These are phyloP conservation scores for Calendula officinalis DNA, from an alignment of 129 eudicot species.

Conservation along the genomic window DNA sequence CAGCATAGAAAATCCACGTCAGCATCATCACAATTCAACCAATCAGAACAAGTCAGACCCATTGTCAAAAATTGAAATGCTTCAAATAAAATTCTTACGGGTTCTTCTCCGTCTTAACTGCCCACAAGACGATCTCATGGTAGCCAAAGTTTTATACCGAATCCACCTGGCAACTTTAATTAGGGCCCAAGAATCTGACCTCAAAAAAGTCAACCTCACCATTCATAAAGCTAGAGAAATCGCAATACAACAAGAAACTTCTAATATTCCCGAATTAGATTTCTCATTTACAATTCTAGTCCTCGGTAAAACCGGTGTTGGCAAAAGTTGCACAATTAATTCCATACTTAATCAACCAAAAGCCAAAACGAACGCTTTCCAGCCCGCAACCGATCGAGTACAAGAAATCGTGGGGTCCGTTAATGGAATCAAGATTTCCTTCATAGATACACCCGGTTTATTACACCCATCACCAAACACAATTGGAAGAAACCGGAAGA, in stretches of 20 bases:
- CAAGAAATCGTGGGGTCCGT: slow-evolving; percentile 64
- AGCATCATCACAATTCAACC: slow-evolving; percentile 16
- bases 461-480: slow-evolving; percentile 58
- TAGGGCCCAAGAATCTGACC: slow-evolving; percentile 81
- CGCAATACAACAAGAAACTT: slow-evolving; percentile 68
- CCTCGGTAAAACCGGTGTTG: slow-evolving; percentile 87
- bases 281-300: slow-evolving; percentile 72
- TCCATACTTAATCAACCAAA: slow-evolving; percentile 74
- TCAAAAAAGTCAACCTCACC: slow-evolving; percentile 61
- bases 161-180: slow-evolving; percentile 85
- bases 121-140: slow-evolving; percentile 62
- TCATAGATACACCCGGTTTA: slow-evolving; percentile 93
- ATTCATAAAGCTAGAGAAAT: slow-evolving; percentile 60
- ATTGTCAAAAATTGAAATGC: slow-evolving; percentile 61
- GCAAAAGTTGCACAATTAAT: slow-evolving; percentile 95
- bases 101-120: slow-evolving; percentile 62
- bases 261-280: slow-evolving; percentile 57
- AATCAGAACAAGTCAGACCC: slow-evolving; percentile 57
- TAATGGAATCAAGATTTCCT: slow-evolving; percentile 65
- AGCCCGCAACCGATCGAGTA: slow-evolving; percentile 64
- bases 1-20: slow-evolving; percentile 40
- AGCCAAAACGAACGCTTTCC: slow-evolving; percentile 74
- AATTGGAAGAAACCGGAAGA: slow-evolving; percentile 57
- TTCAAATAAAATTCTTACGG: slow-evolving; percentile 81
- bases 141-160: slow-evolving; percentile 85